phyloP scores from a whole-genome alignment of 1,139 yeast species.

The Williopsis jadinii region DNA sequence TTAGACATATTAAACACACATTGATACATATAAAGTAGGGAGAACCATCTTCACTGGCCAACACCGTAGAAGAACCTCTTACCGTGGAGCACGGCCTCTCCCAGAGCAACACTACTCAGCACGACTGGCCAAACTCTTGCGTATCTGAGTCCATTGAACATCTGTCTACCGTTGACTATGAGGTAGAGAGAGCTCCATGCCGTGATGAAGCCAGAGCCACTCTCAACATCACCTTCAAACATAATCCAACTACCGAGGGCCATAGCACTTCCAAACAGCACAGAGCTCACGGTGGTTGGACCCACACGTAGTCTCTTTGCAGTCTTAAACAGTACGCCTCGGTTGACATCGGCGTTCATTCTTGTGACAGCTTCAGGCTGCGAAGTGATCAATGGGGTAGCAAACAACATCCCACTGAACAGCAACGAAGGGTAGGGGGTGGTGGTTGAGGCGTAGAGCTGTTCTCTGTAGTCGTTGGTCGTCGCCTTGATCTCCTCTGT shows the following conservation, averaged over 20 bases:
- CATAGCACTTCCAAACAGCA: constrained; percentile 62
- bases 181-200: constrained; percentile 84
- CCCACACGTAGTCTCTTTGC: constrained; percentile 23
- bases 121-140: constrained; percentile 54
- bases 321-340: constrained; percentile 1
- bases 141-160: constrained; percentile 39
- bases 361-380: constrained; percentile 14
- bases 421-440: constrained; percentile 53
- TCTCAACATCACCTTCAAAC: constrained; percentile 69
- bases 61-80: constrained; percentile 38
- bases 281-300: constrained; percentile 39
- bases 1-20: no score
- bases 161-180: constrained; percentile 63
- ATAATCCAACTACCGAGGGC: constrained; percentile 80
- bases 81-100: constrained; percentile 64
- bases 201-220: constrained; percentile 82
- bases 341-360: constrained; percentile 3
- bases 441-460: constrained; percentile 28
- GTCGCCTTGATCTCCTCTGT: constrained; percentile 15
- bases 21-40: no score
- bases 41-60: background rate
- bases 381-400: constrained; percentile 36
- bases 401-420: constrained; percentile 34
- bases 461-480: constrained; percentile 11
- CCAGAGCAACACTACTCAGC: constrained; percentile 50